Evolutionary conservation across 441 rosid species (phyloP).

Genomic region (Populus hybrid): DNA sequence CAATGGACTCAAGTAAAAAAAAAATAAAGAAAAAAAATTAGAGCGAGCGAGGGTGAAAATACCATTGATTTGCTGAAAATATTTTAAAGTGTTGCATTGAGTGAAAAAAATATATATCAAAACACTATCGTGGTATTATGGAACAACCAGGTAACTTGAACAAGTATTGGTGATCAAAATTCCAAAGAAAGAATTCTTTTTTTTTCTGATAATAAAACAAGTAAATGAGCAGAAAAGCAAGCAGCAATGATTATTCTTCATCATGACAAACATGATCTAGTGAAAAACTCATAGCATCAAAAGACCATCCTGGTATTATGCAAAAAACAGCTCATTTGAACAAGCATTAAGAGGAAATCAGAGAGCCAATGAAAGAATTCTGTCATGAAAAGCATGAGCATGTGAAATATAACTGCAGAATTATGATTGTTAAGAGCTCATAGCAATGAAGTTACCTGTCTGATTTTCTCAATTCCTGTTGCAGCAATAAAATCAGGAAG

Average conservation of each 20-base stretch:
- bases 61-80: background rate
- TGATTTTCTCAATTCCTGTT: conserved; percentile 96
- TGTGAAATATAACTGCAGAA: background rate
- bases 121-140: background rate
- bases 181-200: background rate
- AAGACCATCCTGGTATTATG: background rate
- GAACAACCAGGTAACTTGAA: background rate
- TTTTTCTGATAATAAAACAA: background rate
- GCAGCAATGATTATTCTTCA: background rate
- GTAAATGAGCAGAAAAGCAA: background rate
- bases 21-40: background rate
- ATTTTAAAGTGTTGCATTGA: background rate
- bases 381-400: background rate
- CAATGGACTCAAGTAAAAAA: background rate
- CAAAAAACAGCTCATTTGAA: background rate
- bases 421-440: background rate
- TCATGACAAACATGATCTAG: background rate
- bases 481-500: conserved; percentile 99
- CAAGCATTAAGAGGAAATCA: background rate
- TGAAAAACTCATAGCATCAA: background rate
- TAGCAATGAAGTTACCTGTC: conserved; percentile 61
- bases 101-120: background rate
- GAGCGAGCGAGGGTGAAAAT: background rate
- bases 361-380: background rate
- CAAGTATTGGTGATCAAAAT: background rate